These are phyloP conservation scores for Hamamelis virginiana DNA, from an alignment of 164 flowering plant species.

Conservation along the genomic window DNA sequence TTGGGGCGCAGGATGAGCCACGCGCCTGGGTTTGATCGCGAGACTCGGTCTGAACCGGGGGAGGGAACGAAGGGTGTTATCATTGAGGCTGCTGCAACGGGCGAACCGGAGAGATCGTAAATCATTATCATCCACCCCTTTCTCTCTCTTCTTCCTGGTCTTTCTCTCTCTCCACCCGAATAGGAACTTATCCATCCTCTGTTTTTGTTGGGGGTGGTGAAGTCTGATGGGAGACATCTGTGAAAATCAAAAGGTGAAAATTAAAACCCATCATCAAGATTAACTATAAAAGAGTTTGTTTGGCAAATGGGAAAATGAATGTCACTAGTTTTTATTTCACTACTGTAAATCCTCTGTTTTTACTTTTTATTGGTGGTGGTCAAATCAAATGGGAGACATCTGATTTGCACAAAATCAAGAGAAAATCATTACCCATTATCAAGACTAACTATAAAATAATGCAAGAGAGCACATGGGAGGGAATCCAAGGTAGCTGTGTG, in stretches of 20 bases:
- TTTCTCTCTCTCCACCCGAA: constrained; percentile 49
- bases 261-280: background rate
- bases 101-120: constrained; percentile 46
- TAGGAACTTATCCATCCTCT: constrained; percentile 58
- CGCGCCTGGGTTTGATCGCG: constrained; percentile 87
- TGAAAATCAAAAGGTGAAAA: background rate
- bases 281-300: too few relatives aligned
- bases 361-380: constrained; percentile 29
- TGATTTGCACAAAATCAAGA: constrained; percentile 25
- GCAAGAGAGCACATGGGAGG: constrained; percentile 47
- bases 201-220: constrained; percentile 27
- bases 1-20: constrained; percentile 92
- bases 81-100: constrained; percentile 95
- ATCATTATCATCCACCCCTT: constrained; percentile 96
- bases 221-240: constrained; percentile 72
- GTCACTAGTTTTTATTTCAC: too few relatives aligned
- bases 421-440: constrained; percentile 2
- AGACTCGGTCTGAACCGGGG: constrained; percentile 79
- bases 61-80: constrained; percentile 95
- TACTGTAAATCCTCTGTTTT: constrained; percentile 29
- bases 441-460: too few relatives aligned
- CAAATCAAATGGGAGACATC: constrained; percentile 64
- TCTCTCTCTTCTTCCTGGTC: constrained; percentile 54
- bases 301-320: too few relatives aligned
- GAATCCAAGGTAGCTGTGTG: constrained; percentile 25